These are phyloP conservation scores for Trichophyton schoenleinii DNA, from an alignment of 2,329 filamentous ascomycete genomes.

Conservation along the genomic window DNA sequence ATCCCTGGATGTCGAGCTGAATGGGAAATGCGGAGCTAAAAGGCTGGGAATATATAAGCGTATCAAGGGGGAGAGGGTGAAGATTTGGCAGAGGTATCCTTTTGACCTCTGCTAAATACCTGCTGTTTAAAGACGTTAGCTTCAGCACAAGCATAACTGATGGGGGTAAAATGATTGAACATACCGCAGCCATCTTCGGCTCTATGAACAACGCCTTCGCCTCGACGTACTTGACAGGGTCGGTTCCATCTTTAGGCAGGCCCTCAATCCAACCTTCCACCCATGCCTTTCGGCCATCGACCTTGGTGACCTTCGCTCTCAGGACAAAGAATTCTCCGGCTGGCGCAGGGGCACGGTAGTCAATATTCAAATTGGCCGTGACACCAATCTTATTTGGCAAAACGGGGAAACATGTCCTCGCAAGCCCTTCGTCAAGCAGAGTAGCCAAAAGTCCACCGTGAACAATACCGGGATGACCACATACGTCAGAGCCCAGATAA, in stretches of 20 bases:
- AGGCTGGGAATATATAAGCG: background rate
- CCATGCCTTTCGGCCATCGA: slow-evolving; percentile 30
- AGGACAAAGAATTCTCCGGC: slow-evolving; percentile 49
- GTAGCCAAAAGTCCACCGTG: slow-evolving; percentile 62
- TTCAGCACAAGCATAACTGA: background rate
- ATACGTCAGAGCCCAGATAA: slow-evolving; percentile 50
- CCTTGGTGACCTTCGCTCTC: slow-evolving; percentile 32
- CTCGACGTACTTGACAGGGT: slow-evolving; percentile 54
- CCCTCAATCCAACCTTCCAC: slow-evolving; percentile 27
- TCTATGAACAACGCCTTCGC: slow-evolving; percentile 48
- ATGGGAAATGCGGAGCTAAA: background rate
- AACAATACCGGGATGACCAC: slow-evolving; percentile 58
- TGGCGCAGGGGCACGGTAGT: slow-evolving; percentile 50
- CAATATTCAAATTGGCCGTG: slow-evolving; percentile 46
- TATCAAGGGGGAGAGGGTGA: background rate
- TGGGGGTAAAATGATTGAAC: slow-evolving; percentile 22
- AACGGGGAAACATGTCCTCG: slow-evolving; percentile 44
- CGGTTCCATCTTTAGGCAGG: slow-evolving; percentile 54
- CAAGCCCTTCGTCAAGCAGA: slow-evolving; percentile 55
- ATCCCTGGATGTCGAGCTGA: too few relatives aligned
- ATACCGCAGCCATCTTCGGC: slow-evolving; percentile 55
- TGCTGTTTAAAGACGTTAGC: background rate
- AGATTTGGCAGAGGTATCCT: too few relatives aligned
- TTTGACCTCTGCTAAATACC: slow-evolving; percentile 8
- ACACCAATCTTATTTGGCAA: slow-evolving; percentile 42